These are phyloP conservation scores for Lentinula edodes DNA, from an alignment of 768 basidiomycete genomes.

Conservation along the genomic window DNA sequence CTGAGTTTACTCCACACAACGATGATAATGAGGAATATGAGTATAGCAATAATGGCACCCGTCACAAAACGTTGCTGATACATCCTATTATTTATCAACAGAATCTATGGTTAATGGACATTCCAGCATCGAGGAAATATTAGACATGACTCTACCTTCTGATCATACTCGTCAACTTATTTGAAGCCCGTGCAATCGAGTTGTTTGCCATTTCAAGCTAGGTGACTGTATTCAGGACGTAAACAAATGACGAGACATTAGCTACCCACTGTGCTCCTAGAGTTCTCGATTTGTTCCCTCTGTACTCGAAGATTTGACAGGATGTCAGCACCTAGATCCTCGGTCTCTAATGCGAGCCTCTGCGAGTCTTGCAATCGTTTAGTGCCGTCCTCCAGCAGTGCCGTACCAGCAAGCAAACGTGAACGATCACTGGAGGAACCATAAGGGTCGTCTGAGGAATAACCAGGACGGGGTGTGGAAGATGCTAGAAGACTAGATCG, in stretches of 20 bases:
- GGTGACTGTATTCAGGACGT: background rate
- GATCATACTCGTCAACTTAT: conserved; percentile 94
- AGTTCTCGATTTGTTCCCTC: conserved; percentile 91
- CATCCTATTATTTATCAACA: conserved; percentile 56
- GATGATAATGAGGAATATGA: conserved; percentile 76
- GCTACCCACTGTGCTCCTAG: conserved; percentile 74
- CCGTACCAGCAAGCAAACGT: conserved; percentile 72
- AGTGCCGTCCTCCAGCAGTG: conserved; percentile 78
- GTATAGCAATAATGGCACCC: conserved; percentile 76
- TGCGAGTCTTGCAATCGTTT: conserved; percentile 86
- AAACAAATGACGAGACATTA: background rate
- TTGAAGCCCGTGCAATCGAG: conserved; percentile 86
- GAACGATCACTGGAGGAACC: conserved; percentile 66
- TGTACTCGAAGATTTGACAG: conserved; percentile 78
- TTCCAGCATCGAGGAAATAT: conserved; percentile 4
- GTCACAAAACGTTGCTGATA: conserved; percentile 93
- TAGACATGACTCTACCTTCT: conserved; percentile 57
- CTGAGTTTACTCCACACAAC: conserved; percentile 77
- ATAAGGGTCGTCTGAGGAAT: conserved; percentile 76
- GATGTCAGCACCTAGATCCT: conserved; percentile 92
- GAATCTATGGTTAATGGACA: conserved; percentile 25
- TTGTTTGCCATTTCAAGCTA: conserved; percentile 84
- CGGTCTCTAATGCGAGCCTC: conserved; percentile 91
- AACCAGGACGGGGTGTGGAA: conserved; percentile 24
- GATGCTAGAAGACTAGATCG: conserved; percentile 75